Conservation (phyloP, 108 stramenopile genomes). For the Bacterosira constricta region DNA sequence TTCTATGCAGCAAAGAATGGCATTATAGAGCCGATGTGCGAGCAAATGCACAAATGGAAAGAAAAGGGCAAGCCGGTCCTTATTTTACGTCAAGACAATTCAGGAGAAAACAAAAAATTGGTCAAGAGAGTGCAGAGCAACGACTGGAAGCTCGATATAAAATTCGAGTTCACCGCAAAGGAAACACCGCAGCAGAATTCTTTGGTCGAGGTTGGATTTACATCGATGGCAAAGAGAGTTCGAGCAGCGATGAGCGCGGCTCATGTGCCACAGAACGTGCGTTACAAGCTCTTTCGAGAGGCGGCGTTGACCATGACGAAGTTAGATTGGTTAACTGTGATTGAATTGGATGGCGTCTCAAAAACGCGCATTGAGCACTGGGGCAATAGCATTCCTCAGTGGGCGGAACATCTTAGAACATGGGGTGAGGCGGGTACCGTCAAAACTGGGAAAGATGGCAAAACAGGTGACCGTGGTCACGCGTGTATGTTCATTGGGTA, state of each 20-base stretch:
- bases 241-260: too few species aligned
- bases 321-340: too few species aligned
- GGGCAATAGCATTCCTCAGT: not conserved
- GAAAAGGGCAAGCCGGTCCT: too few species aligned
- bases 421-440: conserved; percentile 35
- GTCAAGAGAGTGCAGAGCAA: conserved; percentile 8
- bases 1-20: conserved; percentile 20
- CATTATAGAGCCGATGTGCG: conserved; percentile 15
- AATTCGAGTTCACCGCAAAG: conserved; percentile 25
- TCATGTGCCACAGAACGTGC: too few species aligned
- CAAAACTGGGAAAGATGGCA: conserved; percentile 14
- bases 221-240: not conserved
- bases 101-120: conserved; percentile 30
- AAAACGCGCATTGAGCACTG: not conserved
- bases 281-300: too few species aligned
- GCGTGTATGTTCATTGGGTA: conserved; percentile 32
- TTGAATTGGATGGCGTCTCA: not conserved
- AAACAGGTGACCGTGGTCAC: conserved; percentile 12
- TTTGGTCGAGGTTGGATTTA: conserved; percentile 20
- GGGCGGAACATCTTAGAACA: not conserved
- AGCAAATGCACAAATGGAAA: conserved; percentile 1
- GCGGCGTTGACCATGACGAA: too few species aligned
- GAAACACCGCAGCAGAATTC: conserved; percentile 32
- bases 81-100: conserved; percentile 22
- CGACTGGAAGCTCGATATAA: conserved; percentile 35